Base-by-base conservation (phyloP, 257 asterid genomes). In the Cruciata laevipes region DNA sequence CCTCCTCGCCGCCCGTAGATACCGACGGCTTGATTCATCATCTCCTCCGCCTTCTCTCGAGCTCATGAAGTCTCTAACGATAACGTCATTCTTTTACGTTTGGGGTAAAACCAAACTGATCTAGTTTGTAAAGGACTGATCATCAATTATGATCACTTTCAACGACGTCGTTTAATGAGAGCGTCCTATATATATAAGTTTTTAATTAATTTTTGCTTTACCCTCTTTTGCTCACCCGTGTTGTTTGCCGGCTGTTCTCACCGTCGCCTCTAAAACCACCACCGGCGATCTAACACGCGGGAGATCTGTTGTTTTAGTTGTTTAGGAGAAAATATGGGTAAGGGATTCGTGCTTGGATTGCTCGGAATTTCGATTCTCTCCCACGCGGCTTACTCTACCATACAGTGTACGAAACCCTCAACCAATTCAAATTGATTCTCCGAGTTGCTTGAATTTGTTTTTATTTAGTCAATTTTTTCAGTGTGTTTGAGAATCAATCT, bases 351-450 rank as follows among this genome's bases (percentile, higher is more conserved):
- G 76, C 82, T 87, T 78, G 99, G 99, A 8, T 79, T 87, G 47
- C 23, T 90, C 60, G 99, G 96, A 65, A 87, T 88, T 78, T 63
- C 88, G 59, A 77, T 89, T 73, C 92, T 93, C 82, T 80, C 86
- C 73, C 95, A 88, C 86, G 72, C 81, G 35, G 81, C 84, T 38
- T 78, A 84, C 79, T 86, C 96, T 67, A 88, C 95, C 32, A 85
- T 90, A 65, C 97, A 90, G 76, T 93, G 99, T 90, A 89, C 49
- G 59, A 32, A 56, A 9, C 37, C 40, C 71, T 67, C 40, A n/a
- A 8, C 52, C 30, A 72, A 30, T 55, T 16, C 47, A 6, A 32
- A 61, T 61, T 55, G 25, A 32, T 38, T n/a, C 56, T 8, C 17
- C 12, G 17, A 12, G 27, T 25, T 58, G 7, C 12, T 18, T 52